Base-by-base conservation (phyloP, 257 asterid genomes). In the Nicotiana tabacum region DNA sequence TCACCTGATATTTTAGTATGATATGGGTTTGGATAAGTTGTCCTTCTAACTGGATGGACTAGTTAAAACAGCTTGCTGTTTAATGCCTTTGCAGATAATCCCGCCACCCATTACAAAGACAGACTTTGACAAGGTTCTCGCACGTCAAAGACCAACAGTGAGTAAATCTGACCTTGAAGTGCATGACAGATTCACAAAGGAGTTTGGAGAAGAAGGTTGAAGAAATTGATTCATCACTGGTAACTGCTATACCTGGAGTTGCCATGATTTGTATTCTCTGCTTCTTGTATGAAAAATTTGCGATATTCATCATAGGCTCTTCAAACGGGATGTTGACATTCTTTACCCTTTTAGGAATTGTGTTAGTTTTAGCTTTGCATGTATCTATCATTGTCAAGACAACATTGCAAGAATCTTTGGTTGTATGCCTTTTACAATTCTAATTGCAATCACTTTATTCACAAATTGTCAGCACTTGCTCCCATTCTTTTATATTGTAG, bases 191-290 rank as follows among this genome's bases (percentile, higher is more conserved):
- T 96, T 94, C 89, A 94, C 98, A 68, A 85, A 85, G 87, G 99
- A 96, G 88, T 94, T 94, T 10, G 99, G 99, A 17, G 98, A 96
- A 90, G 99, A 96, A 91, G 99, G 99, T 55, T 96, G 90, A 94
- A 64, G 85, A 83, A 78, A 65, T 51, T 17, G 70, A 83, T n/a
- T 88, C 83, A 48, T 87, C 89, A 12, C 51, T 84, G 32, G 6
- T 66, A 88, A 91, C 80, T 93, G 86, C 83, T 91, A 90, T 77
- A 85, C 90, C 2, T 88, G 83, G 83, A 35, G 51, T 67, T 67
- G 16, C 77, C 77, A 37, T 68, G 55, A 18, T 69, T n/a, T 69
- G 60, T 46, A 24, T 24, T 24, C 10, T 11, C 33, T 16, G 24
- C 37, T 21, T 4, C 33, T 43, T 43, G 35, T 21, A 30, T 43